Base-by-base conservation (phyloP, 257 asterid genomes). In the Nicotiana obtusifolia region DNA sequence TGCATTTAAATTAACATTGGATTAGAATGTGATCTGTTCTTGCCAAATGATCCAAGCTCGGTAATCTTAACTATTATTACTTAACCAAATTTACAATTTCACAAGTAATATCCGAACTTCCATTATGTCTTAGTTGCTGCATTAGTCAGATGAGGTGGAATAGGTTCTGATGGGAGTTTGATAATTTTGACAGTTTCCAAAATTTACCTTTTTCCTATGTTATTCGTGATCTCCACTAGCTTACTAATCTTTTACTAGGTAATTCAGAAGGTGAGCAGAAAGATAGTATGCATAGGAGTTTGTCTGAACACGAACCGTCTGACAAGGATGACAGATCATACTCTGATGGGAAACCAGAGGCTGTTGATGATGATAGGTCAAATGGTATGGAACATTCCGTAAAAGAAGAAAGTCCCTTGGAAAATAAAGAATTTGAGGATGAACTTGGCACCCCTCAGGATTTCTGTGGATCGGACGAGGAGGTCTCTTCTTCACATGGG, bases 401-500 rank as follows among this genome's bases (percentile, higher is more conserved):
- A 81, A 91, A 87, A 62, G 92, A 90, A 16, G 87, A 79, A 77
- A 66, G 76, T 5, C 86, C 84, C 82, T 87, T 94, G 49, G 96
- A 92, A 87, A 90, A 88, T 62, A 91, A 90, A 61, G 82, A 80
- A 56, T 84, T 84, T 35, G 91, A 92, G 82, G 83, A 84, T 82
- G 86, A 54, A 54, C 85, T 69, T 13, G 88, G 85, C 82, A 82
- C 91, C 53, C 85, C 84, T 17, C 82, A n/a, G 37, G 85, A 81
- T 71, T 86, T 82, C 41, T 83, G 66, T 49, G 91, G 82, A 66
- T 87, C 90, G 22, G 93, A 89, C 24, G 62, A 86, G 82, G 93
- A 84, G 69, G 86, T 85, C 64, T 90, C 95, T 80, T 88, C 93
- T 79, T 88, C 95, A 20, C 92, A 89, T 35, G 85, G 83, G 84